Base-by-base conservation (phyloP, 78 protist species). In the Corallochytrium limacisporum region DNA sequence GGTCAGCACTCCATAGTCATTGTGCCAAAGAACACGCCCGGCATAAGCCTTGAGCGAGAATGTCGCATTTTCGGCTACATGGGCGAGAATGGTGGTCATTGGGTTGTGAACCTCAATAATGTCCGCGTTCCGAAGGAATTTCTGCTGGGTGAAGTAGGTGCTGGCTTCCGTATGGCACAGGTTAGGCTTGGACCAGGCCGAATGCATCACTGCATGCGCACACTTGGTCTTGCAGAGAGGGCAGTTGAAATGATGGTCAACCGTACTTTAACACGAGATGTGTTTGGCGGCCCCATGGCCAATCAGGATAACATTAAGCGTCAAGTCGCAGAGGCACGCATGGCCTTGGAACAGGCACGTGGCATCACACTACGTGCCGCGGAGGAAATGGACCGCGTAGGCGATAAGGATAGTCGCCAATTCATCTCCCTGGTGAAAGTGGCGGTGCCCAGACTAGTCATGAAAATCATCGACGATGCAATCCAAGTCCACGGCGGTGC, bases 181-280 rank as follows among this genome's bases (percentile, higher is more conserved):
- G 74, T 50, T 3, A n/a, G 92, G 20, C 78, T 87, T 18, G 92
- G 92, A 0, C 84, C 92, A 1, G 92, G 92, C 4, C 82, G 92
- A 10, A 67, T 87, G 37, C 92, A 87, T 51, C 92, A 87, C 65
- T 83, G 92, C 82, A 87, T 87, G 92, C 80, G 92, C 7, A n/a
- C 53, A 16, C 53, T 74, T 22, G 80, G 83, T 2, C 4, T 31
- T 3, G 75, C 78, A 7, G 85, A 83, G 51, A 71, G 79, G 31
- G 43, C 79, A 9, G 51, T 80, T 26, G 68, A 46, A 6, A 36
- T 44, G 38, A 65, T 72, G 79, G 22, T 36, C 51, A 18, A 20
- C 32, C 78, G 91, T 15, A 72, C 36, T 26, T 4, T 4, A 28
- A 0, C 9, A 5, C 56, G 90, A 18, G 20, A 2, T 0, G 78